Base-by-base conservation (phyloP, 2,329 filamentous ascomycete species). In the Leptographium flavum region DNA sequence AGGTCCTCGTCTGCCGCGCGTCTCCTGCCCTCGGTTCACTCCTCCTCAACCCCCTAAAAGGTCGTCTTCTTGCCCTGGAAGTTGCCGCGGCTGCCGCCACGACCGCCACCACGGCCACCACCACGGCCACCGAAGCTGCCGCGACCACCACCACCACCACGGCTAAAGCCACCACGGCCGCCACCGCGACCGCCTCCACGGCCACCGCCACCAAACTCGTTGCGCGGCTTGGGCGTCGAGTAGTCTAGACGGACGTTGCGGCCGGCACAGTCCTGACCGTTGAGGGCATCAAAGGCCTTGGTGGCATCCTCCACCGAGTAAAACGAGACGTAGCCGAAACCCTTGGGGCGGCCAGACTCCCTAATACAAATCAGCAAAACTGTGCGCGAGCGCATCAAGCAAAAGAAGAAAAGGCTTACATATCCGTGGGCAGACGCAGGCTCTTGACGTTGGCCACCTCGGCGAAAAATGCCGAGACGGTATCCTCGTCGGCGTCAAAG, bases 241-340 rank as follows among this genome's bases (percentile, higher is more conserved):
- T 73, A 95, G 73, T 94, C 88, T 45, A 94, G 79, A 56, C 88
- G 84, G 54, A 94, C 71, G 44, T 75, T 63, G 56, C 88, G 86
- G 46, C 83, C 78, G 52, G 70, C 73, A 55, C 92, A 73, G 48
- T 85, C 79, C 53, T 67, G 61, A 43, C 74, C 74, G 50, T 78
- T 70, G 49, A 73, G 63, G 46, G 71, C 67, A 55, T 81, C 71
- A 55, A 86, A 77, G 22, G 80, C 88, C 56, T 70, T 66, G 67
- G 82, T 84, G 57, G 88, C 86, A 57, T 94, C 87, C 25, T 94
- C 87, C 50, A 92, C 63, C 17, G 82, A 83, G 55, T 69, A 68
- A 71, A 90, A 94, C 59, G 81, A 81, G 52, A 94, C 81, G 61
- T 95, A 95, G 45, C 86, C 88, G 64, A 93, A 94, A 47, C 88